These are phyloP conservation scores for Mycena sp. DNA, from an alignment of 1,284 basidiomycete species.

Conservation along the genomic window DNA sequence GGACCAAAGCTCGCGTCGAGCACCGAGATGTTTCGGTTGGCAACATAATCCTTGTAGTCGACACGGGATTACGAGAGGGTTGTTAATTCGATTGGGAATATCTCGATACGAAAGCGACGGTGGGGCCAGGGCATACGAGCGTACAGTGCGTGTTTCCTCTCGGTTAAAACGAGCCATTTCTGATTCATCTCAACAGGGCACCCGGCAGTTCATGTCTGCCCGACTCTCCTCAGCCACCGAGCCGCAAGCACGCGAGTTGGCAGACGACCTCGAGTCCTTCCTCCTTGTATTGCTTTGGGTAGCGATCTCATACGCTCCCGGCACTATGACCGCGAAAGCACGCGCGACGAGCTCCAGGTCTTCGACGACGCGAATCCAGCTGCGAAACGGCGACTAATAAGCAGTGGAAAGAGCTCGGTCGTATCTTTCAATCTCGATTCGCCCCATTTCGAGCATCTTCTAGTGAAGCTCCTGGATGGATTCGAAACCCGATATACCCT, in stretches of 20 bases:
- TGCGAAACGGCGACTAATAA: constrained; percentile 6
- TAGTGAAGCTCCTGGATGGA: constrained; percentile 2
- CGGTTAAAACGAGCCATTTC: neutral
- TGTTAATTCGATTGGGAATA: constrained; percentile 14
- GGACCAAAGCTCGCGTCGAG: constrained; percentile 12
- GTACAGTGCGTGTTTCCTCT: constrained; percentile 7
- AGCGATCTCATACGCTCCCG: constrained; percentile 13
- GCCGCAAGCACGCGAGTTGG: constrained; percentile 6
- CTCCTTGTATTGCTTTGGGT: constrained; percentile 12
- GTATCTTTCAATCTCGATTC: neutral
- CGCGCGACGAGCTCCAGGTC: constrained; percentile 5
- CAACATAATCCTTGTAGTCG: constrained; percentile 11
- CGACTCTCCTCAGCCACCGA: neutral
- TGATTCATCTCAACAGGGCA: constrained; percentile 8
- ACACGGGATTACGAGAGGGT: neutral
- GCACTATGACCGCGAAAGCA: constrained; percentile 6
- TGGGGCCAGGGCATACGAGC: constrained; percentile 1
- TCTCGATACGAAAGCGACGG: constrained; percentile 2
- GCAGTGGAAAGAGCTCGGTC: neutral
- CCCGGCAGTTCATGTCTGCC: constrained; percentile 13
- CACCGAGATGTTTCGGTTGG: constrained; percentile 16
- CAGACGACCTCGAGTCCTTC: constrained; percentile 14
- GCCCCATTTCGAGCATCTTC: constrained; percentile 9
- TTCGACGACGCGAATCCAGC: constrained; percentile 8
- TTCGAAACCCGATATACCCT: neutral